Base-by-base conservation (phyloP, 139 green algal species). In the Haematococcus lacustris region DNA sequence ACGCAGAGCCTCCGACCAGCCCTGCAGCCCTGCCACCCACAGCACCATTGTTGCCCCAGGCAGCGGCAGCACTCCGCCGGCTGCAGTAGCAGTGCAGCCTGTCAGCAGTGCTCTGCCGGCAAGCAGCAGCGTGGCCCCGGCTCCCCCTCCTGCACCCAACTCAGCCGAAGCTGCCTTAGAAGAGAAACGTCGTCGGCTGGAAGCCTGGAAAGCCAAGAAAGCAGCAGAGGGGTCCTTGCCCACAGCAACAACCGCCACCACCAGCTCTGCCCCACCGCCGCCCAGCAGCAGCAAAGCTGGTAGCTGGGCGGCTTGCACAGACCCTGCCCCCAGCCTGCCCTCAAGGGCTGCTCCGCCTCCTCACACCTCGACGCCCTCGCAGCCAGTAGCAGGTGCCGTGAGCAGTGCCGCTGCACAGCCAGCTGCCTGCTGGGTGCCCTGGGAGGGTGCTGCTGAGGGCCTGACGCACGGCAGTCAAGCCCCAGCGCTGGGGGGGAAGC, bases 121-220 rank as follows among this genome's bases (percentile, higher is more conserved):
- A 13, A 57, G 13, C 47, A 57, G 13, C 47, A 57, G 21, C 21
- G 47, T 57, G 47, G 21, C 13, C 47, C 47, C 13, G 13, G 47
- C 47, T 28, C 13, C 47, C 13, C 47, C 47, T 57, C 47, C 47
- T 28, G 47, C 13, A 57, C 13, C 47, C 21, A 28, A 13, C 21
- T 13, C 47, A 28, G 47, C 13, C 13, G 13, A 28, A 13, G 21
- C 47, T 28, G 34, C 61, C 26, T 70, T 69, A 26, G 50, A 64
- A 1, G 80, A 82, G 33, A 76, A 76, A 38, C 76, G 78, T 6
- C 60, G 61, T 0, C 71, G 76, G 2, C 41, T 85, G 21, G 80
- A 80, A 39, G 80, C 80, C 17, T 85, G 76, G 76, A 81, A 80
- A 50, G 80, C 70, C 17, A 59, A 64, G 47, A 53, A 76, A 40